A percentile compares a stretch with the other conserved stretches of the same genome.
Evolutionary conservation across 2,329 filamentous ascomycete genomes (phyloP).

Genomic region (Metarhizium robertsii): DNA sequence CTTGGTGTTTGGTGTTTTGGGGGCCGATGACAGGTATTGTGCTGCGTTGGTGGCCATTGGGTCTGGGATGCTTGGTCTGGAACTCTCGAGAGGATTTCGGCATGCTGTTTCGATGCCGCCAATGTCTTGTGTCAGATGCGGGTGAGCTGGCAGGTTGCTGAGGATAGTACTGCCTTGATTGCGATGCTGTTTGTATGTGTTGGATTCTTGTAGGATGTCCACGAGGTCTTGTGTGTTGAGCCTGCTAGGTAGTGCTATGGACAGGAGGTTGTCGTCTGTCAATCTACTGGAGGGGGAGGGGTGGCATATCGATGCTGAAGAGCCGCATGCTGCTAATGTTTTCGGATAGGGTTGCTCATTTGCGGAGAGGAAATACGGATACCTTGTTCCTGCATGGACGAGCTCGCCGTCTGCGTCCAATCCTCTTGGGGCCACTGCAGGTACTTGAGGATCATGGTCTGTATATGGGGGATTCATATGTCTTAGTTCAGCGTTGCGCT

Average conservation of each 20-base stretch:
- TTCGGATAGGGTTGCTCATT: background rate
- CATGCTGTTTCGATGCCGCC: background rate
- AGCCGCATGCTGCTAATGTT: slow-evolving; percentile 2
- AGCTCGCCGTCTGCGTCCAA: background rate
- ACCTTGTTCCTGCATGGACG: background rate
- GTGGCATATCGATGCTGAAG: background rate
- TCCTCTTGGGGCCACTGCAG: background rate
- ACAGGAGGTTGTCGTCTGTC: background rate
- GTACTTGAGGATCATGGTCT: too few species aligned
- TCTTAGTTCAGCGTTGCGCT: background rate
- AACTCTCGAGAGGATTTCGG: background rate
- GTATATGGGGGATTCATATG: background rate
- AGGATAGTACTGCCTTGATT: background rate
- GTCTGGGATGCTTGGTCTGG: background rate
- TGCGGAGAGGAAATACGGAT: background rate
- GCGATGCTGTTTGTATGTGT: background rate
- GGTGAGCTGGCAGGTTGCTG: background rate
- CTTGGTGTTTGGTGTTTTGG: slow-evolving; percentile 1
- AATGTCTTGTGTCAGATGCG: background rate
- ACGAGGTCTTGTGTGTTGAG: slow-evolving; percentile 7
- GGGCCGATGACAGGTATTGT: slow-evolving; percentile 3
- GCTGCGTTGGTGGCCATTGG: background rate
- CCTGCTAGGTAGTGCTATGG: background rate
- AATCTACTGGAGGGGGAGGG: background rate
- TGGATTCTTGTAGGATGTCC: slow-evolving; percentile 3